These are phyloP conservation scores for Thymus quinquecostatus DNA, from an alignment of 257 asterid species.

Conservation along the genomic window DNA sequence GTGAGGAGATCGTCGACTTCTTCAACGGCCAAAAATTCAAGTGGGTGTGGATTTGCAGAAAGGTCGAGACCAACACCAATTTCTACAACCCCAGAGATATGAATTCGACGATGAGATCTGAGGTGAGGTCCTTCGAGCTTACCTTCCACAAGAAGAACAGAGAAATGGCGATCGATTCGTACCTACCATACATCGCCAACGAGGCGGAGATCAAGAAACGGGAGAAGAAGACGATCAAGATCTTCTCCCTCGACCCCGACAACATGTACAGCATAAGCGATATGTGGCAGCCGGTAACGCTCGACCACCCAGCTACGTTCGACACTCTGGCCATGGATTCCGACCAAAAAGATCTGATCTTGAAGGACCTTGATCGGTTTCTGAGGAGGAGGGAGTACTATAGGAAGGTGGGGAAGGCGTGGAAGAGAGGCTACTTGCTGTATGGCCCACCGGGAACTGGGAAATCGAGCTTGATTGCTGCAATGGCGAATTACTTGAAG, in stretches of 20 bases:
- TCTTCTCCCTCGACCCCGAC: constrained; percentile 51
- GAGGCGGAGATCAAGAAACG: constrained; percentile 42
- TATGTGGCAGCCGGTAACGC: constrained; percentile 46
- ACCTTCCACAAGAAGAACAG: constrained; percentile 53
- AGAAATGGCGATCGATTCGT: constrained; percentile 43
- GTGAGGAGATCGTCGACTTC: constrained; percentile 45
- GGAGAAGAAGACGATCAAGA: constrained; percentile 50
- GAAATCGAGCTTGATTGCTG: constrained; percentile 77
- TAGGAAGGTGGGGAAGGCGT: constrained; percentile 65
- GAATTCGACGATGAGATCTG: constrained; percentile 44
- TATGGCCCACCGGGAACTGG: constrained; percentile 88
- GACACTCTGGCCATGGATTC: constrained; percentile 70
- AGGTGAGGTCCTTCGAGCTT: constrained; percentile 60
- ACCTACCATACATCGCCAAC: constrained; percentile 44
- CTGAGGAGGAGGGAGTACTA: constrained; percentile 58
- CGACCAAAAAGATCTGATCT: constrained; percentile 44
- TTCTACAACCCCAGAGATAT: constrained; percentile 47
- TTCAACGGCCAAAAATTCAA: constrained; percentile 45
- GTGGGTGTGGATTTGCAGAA: constrained; percentile 55
- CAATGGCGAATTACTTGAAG: constrained; percentile 71
- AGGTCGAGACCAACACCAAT: constrained; percentile 10
- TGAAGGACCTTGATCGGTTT: constrained; percentile 57
- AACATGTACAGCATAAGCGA: constrained; percentile 36
- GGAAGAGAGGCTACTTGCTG: constrained; percentile 78
- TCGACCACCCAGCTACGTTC: constrained; percentile 66